phyloP scores from a whole-genome alignment of 2,329 filamentous ascomycete species.

The Metarhizium sp. region DNA sequence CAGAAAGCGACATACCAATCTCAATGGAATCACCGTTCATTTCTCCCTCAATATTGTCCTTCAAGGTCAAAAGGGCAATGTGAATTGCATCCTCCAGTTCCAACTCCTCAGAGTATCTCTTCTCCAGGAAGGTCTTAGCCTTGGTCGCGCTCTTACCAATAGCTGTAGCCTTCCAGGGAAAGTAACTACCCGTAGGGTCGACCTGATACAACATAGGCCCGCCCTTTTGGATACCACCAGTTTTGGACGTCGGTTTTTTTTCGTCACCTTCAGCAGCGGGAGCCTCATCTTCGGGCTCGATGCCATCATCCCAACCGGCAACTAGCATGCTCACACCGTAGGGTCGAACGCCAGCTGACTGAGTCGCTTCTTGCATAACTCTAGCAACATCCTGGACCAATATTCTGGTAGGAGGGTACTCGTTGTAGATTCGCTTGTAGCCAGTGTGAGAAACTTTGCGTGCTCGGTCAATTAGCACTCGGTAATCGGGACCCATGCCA shows the following conservation, averaged over 20 bases:
- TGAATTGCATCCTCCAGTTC: constrained; percentile 98
- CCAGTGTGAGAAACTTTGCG: constrained; percentile 96
- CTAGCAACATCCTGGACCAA: constrained; percentile 95
- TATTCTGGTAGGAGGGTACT: constrained; percentile 99
- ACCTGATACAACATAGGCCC: constrained; percentile 98
- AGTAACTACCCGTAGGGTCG: constrained; percentile 97
- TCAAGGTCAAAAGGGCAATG: constrained; percentile 91
- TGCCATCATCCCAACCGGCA: constrained; percentile 95
- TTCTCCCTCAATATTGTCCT: constrained; percentile 98
- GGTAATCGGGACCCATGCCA: constrained; percentile 97
- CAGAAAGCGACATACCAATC: constrained; percentile 57
- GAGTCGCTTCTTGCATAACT: constrained; percentile 98
- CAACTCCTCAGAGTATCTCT: constrained; percentile 93
- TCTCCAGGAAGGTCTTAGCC: constrained; percentile 98
- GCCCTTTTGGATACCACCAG: constrained; percentile 88
- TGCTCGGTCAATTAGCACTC: constrained; percentile 93
- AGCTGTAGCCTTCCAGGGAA: constrained; percentile 98
- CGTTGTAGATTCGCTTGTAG: constrained; percentile 99
- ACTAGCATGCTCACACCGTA: constrained; percentile 95
- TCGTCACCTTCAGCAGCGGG: constrained; percentile 52
- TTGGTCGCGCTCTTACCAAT: constrained; percentile 98
- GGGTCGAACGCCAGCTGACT: constrained; percentile 92
- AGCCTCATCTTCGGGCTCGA: constrained; percentile 71
- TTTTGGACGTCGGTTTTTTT: constrained; percentile 74
- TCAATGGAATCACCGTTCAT: constrained; percentile 99